Evolutionary conservation across 768 basidiomycete species (phyloP), one percentile per base, ranked within the genome.

Genomic region (Lactarius sanguifluus): DNA sequence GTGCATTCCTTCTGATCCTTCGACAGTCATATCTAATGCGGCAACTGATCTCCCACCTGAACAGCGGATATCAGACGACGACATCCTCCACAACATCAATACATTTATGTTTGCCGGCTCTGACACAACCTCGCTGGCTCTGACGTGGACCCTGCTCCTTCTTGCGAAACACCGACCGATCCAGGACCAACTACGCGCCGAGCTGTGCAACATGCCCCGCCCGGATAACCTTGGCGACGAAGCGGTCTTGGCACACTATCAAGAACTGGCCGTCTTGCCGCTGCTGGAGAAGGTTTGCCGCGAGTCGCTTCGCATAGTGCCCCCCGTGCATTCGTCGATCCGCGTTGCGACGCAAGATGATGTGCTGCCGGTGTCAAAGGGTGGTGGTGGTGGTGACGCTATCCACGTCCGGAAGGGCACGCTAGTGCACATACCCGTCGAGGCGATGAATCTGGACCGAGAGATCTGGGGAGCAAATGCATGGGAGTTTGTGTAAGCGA

Each of bases 31-130:
- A 76, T 90, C 93, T 2, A 96, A 96, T 75, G 72, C 86, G 65
- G 86, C 91, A 2, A 83, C 79, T 0, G 90, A 94, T 66, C 78
- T 92, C 18, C 81, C 86, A 38, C 79, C 79, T 0, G 86, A 89
- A 58, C 85, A 89, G 68, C 84, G 88, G 41, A 87, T 96, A 70
- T 90, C 93, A 0, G 95, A 97, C 72, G 86, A 90, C 36, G 95
- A 96, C 72, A 88, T 96, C 59, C 80, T 94, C 13, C 81, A 92
- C 72, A 94, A 87, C 66, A 87, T 96, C 76, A 92, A 91, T 71
- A 94, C 93, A 0, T 91, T 96, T 75, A 86, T 94, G 82, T 93
- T 94, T 74, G 92, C 90, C 25, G 94, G 94, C 5, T 92, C 94
- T 15, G 93, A 96, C 72, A 92, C 93, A 0, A 89, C 89, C 13